These are phyloP conservation scores for Moringa oleifera DNA, from an alignment of 345 rosid genomes.

Conservation along the genomic window DNA sequence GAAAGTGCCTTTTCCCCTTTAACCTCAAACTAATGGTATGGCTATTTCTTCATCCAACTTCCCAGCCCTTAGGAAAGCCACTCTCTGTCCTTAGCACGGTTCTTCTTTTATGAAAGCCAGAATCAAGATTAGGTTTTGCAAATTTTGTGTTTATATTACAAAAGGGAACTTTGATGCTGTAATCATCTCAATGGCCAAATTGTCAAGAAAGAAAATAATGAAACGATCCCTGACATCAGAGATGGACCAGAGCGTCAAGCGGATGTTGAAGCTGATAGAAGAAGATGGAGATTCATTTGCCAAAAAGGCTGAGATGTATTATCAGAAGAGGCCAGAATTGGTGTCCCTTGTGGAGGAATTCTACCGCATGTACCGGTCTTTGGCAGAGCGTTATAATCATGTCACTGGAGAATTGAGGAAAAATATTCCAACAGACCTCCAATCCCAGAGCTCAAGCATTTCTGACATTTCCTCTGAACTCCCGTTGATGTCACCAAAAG, in stretches of 20 bases:
- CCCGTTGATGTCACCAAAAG: slow-evolving; percentile 34
- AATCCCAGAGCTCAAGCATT: slow-evolving; percentile 42
- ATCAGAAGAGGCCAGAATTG: slow-evolving; percentile 76
- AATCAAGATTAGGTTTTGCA: not conserved
- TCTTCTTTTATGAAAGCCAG: not conserved
- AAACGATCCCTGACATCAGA: slow-evolving; percentile 34
- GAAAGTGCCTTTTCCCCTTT: not conserved
- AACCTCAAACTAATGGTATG: not conserved
- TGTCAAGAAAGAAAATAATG: slow-evolving; percentile 14
- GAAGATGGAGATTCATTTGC: slow-evolving; percentile 91
- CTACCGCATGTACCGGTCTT: slow-evolving; percentile 71
- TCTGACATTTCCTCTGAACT: slow-evolving; percentile 34
- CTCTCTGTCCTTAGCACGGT: not conserved
- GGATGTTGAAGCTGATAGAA: slow-evolving; percentile 76
- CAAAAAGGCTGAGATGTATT: slow-evolving; percentile 86
- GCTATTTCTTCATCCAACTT: slow-evolving; percentile 2
- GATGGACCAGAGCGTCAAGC: slow-evolving; percentile 78
- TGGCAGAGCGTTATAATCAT: slow-evolving; percentile 89
- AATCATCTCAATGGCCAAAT: slow-evolving; percentile 8
- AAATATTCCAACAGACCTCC: slow-evolving; percentile 40
- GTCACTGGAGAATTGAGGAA: slow-evolving; percentile 64
- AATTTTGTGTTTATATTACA: not conserved
- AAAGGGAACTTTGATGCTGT: not conserved
- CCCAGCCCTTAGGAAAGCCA: not conserved
- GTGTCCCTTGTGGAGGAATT: slow-evolving; percentile 70